These are phyloP conservation scores for Pleurotus eryngii DNA, from an alignment of 768 basidiomycete species.

Conservation along the genomic window DNA sequence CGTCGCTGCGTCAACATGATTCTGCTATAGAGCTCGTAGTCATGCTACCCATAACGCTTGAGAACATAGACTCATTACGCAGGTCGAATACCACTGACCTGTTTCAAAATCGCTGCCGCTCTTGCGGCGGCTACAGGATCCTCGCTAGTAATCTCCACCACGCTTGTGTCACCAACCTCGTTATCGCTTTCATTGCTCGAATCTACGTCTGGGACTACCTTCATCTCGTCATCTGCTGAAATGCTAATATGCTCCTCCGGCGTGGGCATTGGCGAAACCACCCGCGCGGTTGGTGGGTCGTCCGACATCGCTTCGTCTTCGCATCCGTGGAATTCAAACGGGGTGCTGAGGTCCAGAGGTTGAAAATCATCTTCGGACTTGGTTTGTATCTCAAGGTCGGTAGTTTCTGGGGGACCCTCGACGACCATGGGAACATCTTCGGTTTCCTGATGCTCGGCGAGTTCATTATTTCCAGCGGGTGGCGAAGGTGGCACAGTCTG, in stretches of 20 bases:
- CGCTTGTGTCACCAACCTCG: constrained; percentile 43
- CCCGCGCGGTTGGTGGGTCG: not conserved
- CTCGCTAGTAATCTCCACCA: constrained; percentile 81
- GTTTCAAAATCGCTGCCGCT: constrained; percentile 90
- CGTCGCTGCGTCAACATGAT: constrained; percentile 29
- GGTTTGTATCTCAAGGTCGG: not conserved
- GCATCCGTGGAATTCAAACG: not conserved
- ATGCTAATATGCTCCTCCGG: not conserved
- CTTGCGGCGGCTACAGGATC: constrained; percentile 86
- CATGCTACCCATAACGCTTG: constrained; percentile 51
- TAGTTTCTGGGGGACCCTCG: not conserved
- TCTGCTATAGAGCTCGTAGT: constrained; percentile 80
- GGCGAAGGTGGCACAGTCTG: no score
- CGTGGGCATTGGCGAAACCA: not conserved
- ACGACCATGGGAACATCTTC: not conserved
- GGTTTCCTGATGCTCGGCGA: not conserved
- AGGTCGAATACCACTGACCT: constrained; percentile 46
- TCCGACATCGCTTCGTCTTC: not conserved
- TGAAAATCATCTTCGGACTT: not conserved
- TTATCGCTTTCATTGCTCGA: constrained; percentile 24
- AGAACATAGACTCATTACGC: not conserved
- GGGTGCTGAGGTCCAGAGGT: not conserved
- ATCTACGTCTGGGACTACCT: constrained; percentile 5
- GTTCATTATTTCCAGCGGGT: not conserved
- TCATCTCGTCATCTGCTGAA: not conserved